A percentile compares a stretch with the other conserved stretches of the same genome.
These are phyloP conservation scores for Castanea mollissima DNA, from an alignment of 306 rosid genomes.

Conservation along the genomic window DNA sequence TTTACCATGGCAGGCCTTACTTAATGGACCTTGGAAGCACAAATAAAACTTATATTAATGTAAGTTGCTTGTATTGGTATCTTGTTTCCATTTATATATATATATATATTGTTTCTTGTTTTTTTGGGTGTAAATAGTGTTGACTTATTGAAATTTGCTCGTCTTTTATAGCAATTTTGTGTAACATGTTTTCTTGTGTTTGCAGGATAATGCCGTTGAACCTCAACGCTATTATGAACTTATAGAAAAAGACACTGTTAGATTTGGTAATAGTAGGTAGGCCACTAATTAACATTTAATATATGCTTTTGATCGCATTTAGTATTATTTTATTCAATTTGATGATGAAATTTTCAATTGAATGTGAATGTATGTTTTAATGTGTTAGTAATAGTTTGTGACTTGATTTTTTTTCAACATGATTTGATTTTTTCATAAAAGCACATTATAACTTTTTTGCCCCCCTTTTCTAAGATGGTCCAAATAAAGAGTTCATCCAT, in stretches of 20 bases:
- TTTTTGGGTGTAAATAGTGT: constrained; percentile 1
- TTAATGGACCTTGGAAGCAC: constrained; percentile 99
- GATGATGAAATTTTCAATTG: background rate
- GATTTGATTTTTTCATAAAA: background rate
- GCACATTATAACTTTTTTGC: background rate
- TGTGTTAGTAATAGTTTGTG: background rate
- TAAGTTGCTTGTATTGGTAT: constrained; percentile 39
- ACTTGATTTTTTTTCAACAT: background rate
- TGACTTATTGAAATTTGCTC: constrained; percentile 10
- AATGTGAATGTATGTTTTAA: background rate
- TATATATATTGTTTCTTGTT: background rate
- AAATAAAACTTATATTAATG: constrained; percentile 89
- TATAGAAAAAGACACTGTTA: constrained; percentile 79
- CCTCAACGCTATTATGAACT: constrained; percentile 96
- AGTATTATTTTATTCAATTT: constrained; percentile 4
- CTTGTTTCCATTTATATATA: constrained; percentile 5
- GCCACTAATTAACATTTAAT: constrained; percentile 25
- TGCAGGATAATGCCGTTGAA: constrained; percentile 87
- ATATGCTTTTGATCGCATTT: constrained; percentile 2
- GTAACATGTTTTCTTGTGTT: constrained; percentile 20
- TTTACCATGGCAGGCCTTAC: constrained; percentile 64
- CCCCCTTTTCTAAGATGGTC: background rate
- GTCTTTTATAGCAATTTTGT: constrained; percentile 5
- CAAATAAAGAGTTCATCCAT: background rate
- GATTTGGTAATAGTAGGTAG: constrained; percentile 94